Evolutionary conservation across 2,329 filamentous ascomycete genomes (phyloP).

Genomic region (Alternaria novae-zelandiae): DNA sequence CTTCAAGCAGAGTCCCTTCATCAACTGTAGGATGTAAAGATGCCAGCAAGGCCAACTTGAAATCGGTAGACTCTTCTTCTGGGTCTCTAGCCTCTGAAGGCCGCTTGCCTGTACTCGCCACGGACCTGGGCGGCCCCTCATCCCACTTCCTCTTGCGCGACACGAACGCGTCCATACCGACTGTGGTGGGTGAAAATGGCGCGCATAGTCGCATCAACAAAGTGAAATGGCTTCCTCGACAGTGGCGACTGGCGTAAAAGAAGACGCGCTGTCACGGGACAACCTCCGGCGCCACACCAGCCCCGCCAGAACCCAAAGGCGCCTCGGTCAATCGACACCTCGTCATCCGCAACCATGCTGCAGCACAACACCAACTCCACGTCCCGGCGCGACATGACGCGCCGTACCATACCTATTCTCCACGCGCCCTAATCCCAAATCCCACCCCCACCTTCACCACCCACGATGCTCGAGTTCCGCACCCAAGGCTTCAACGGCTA

Average conservation of each 20-base stretch:
- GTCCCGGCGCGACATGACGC: slow-evolving; percentile 25
- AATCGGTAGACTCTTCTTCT: slow-evolving; percentile 78
- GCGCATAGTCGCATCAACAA: background rate
- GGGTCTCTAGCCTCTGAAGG: background rate
- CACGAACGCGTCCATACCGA: slow-evolving; percentile 48
- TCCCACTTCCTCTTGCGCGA: slow-evolving; percentile 45
- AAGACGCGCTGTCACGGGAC: slow-evolving; percentile 25
- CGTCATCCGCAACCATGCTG: slow-evolving; percentile 28
- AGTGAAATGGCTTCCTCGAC: background rate
- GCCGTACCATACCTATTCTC: background rate
- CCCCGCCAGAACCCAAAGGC: slow-evolving; percentile 20
- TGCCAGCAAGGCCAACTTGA: slow-evolving; percentile 83
- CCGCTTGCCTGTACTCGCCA: background rate
- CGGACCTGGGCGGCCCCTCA: slow-evolving; percentile 11
- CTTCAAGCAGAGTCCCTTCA: slow-evolving; percentile 75
- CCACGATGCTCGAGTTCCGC: slow-evolving; percentile 86
- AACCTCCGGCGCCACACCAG: slow-evolving; percentile 9
- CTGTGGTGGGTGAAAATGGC: background rate
- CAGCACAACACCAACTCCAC: slow-evolving; percentile 19
- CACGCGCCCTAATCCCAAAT: slow-evolving; percentile 19
- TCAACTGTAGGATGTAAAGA: slow-evolving; percentile 73
- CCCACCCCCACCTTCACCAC: background rate
- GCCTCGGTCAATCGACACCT: slow-evolving; percentile 31
- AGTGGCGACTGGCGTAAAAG: background rate
- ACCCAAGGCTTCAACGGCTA: slow-evolving; percentile 96